Conservation (phyloP, 768 basidiomycete species). For the Tulasnella sp. region DNA sequence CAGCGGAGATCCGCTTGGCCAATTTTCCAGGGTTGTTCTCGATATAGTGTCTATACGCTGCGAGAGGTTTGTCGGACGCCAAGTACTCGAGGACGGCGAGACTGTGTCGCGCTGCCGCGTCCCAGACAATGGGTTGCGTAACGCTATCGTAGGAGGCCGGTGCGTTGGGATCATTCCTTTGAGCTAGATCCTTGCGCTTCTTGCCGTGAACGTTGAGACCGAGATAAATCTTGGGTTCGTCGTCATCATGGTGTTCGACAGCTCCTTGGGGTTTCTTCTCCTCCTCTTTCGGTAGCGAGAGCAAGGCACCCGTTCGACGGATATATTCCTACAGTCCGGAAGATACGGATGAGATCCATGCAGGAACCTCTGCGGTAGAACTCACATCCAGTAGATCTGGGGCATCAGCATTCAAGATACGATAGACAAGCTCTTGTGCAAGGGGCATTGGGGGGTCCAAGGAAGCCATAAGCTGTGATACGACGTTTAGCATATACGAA, state of each 20-base stretch:
- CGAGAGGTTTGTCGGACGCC: slow-evolving; percentile 33
- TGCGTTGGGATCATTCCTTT: slow-evolving; percentile 39
- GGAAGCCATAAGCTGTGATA: slow-evolving; percentile 28
- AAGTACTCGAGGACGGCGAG: slow-evolving; percentile 35
- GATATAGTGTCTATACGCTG: slow-evolving; percentile 41
- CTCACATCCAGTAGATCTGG: slow-evolving; percentile 37
- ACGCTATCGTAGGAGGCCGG: slow-evolving; percentile 1
- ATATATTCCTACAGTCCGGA: slow-evolving; percentile 32
- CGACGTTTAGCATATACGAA: too few species aligned
- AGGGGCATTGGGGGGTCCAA: background rate
- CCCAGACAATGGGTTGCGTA: slow-evolving; percentile 32
- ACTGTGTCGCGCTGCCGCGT: slow-evolving; percentile 26
- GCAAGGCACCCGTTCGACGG: slow-evolving; percentile 35
- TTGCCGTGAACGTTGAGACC: slow-evolving; percentile 54
- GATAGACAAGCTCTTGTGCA: slow-evolving; percentile 17
- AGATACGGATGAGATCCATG: too few species aligned
- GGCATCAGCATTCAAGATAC: slow-evolving; percentile 33
- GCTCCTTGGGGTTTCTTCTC: slow-evolving; percentile 23
- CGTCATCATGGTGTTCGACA: slow-evolving; percentile 29
- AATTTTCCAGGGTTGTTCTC: slow-evolving; percentile 32
- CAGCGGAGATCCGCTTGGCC: slow-evolving; percentile 32
- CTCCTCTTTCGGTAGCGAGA: slow-evolving; percentile 19
- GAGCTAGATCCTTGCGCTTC: slow-evolving; percentile 43
- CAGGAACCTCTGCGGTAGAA: background rate
- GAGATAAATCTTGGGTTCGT: slow-evolving; percentile 32